Conservation (phyloP, 805 yeast species). For the Candida adriatica region DNA sequence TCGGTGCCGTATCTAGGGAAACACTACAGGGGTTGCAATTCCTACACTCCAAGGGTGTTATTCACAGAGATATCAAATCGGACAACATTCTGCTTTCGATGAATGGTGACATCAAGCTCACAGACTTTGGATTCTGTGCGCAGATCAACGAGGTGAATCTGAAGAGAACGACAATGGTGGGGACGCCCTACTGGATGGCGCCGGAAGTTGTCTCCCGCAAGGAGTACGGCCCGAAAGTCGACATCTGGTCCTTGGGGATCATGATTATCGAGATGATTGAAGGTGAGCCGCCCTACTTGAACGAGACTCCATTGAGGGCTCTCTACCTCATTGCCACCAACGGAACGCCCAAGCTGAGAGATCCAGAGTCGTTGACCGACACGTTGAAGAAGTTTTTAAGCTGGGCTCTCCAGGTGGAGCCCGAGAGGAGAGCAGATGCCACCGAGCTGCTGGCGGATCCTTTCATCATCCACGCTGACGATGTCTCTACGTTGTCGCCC, state of each 20-base stretch:
- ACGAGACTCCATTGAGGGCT: conserved; percentile 93
- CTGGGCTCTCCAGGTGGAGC: conserved; percentile 91
- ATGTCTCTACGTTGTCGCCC: conserved; percentile 58
- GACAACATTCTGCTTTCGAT: conserved; percentile 83
- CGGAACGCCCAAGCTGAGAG: conserved; percentile 91
- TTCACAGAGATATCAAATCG: conserved; percentile 93
- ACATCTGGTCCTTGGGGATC: conserved; percentile 96
- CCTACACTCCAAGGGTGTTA: conserved; percentile 85
- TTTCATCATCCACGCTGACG: conserved; percentile 60
- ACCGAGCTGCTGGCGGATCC: conserved; percentile 77
- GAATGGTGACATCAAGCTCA: conserved; percentile 84
- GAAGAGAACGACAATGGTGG: conserved; percentile 97
- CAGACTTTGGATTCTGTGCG: conserved; percentile 97
- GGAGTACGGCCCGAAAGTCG: conserved; percentile 95
- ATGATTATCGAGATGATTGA: conserved; percentile 99
- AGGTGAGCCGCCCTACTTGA: conserved; percentile 97
- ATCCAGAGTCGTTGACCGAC: conserved; percentile 71
- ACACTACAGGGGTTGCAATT: conserved; percentile 81
- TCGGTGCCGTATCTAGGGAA: conserved; percentile 91
- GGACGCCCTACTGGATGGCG: conserved; percentile 99
- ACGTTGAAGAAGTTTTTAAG: conserved; percentile 64
- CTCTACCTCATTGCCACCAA: conserved; percentile 90
- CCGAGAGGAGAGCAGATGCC: conserved; percentile 81
- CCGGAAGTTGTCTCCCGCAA: conserved; percentile 95
- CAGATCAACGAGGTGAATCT: conserved; percentile 74